phyloP scores from a whole-genome alignment of 2,329 filamentous ascomycete genomes.

The Diatrype stigma region DNA sequence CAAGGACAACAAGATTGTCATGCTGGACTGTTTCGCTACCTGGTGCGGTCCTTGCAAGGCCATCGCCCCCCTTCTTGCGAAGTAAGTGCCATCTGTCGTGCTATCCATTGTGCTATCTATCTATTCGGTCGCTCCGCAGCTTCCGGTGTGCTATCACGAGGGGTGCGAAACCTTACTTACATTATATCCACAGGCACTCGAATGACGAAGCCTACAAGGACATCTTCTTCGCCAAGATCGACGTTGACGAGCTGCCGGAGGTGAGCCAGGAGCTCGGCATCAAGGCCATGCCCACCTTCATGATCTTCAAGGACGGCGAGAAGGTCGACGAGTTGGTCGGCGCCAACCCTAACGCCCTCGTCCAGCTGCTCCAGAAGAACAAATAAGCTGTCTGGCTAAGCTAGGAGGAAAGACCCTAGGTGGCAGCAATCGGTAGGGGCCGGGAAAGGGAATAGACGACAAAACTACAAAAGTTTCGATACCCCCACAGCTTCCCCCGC shows the following conservation, averaged over 20 bases:
- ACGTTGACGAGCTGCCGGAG: slow-evolving; percentile 77
- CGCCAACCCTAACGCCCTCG: slow-evolving; percentile 69
- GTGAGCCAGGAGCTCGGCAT: slow-evolving; percentile 74
- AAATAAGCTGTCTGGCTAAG: slow-evolving; percentile 1
- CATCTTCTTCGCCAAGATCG: slow-evolving; percentile 80
- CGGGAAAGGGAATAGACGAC: no score
- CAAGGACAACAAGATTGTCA: slow-evolving; percentile 52
- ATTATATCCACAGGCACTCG: slow-evolving; percentile 57
- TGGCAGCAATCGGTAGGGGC: no score
- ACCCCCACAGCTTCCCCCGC: no score
- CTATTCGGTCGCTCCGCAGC: slow-evolving; percentile 8
- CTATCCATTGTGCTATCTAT: slow-evolving; percentile 2
- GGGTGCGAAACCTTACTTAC: no score
- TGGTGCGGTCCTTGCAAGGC: slow-evolving; percentile 97
- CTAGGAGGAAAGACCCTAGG: no score
- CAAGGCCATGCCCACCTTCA: slow-evolving; percentile 90
- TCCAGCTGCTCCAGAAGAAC: slow-evolving; percentile 35
- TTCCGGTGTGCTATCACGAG: no score
- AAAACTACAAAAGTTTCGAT: no score
- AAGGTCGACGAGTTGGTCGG: slow-evolving; percentile 72
- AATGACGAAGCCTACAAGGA: slow-evolving; percentile 50
- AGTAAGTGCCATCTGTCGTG: slow-evolving; percentile 42
- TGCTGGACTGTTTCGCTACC: slow-evolving; percentile 82
- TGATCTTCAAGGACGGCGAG: slow-evolving; percentile 75
- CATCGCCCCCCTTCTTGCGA: slow-evolving; percentile 71